A percentile compares a stretch with the other conserved stretches of the same genome.
These are phyloP conservation scores for Fusarium stilboides DNA, from an alignment of 2,329 filamentous ascomycete species.

Conservation along the genomic window DNA sequence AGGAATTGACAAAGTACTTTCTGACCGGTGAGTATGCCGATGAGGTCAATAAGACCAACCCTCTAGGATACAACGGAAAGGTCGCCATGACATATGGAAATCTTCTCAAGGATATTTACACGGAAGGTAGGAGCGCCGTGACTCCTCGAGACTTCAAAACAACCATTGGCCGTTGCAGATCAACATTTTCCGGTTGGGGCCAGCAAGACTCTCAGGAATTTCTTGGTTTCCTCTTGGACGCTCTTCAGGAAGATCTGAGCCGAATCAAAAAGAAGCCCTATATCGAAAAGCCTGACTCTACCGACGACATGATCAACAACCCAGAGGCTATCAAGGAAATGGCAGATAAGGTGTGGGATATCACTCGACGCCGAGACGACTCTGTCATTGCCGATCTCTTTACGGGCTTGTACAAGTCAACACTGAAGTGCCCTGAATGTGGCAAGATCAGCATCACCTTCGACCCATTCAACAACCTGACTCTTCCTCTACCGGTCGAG, in stretches of 20 bases:
- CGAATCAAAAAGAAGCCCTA: constrained; percentile 96
- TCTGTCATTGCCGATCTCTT: constrained; percentile 97
- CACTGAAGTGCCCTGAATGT: constrained; percentile 90
- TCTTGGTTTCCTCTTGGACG: constrained; percentile 93
- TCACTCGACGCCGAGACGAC: constrained; percentile 92
- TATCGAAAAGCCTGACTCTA: constrained; percentile 97
- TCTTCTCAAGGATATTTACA: constrained; percentile 84
- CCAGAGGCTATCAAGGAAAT: constrained; percentile 85
- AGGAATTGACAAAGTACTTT: constrained; percentile 95
- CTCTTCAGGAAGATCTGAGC: constrained; percentile 94
- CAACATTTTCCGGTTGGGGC: constrained; percentile 92
- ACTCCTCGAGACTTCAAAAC: constrained; percentile 87
- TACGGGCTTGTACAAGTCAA: constrained; percentile 98
- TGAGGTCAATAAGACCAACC: constrained; percentile 89
- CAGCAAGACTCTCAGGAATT: constrained; percentile 99
- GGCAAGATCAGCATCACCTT: constrained; percentile 98
- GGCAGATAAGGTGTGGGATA: constrained; percentile 90
- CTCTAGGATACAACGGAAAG: constrained; percentile 85
- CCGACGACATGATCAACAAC: constrained; percentile 93
- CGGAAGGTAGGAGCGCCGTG: constrained; percentile 77
- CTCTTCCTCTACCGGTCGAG: constrained; percentile 89
- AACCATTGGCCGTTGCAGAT: constrained; percentile 83
- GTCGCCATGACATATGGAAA: constrained; percentile 88
- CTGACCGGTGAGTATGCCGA: constrained; percentile 79
- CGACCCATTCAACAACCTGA: constrained; percentile 96